These are phyloP conservation scores for Penicillium sp. DNA, from an alignment of 2,329 filamentous ascomycete species.

Conservation along the genomic window DNA sequence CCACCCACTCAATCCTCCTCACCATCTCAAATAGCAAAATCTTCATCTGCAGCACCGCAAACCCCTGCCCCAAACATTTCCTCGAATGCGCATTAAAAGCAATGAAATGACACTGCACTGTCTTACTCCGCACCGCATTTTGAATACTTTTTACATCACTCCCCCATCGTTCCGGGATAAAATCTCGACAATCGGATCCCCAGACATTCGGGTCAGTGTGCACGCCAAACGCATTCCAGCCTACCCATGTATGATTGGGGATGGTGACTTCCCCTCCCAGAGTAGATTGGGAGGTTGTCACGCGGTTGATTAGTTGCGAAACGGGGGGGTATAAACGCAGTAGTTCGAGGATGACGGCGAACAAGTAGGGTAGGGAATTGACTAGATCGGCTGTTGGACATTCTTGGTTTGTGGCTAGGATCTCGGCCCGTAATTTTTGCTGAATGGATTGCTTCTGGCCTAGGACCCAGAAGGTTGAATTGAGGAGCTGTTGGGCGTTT, in stretches of 20 bases:
- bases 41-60: constrained; percentile 36
- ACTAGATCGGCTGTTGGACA: constrained; percentile 31
- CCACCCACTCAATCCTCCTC: constrained; percentile 24
- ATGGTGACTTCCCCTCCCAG: constrained; percentile 36
- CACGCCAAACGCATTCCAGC: constrained; percentile 48
- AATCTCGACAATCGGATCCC: constrained; percentile 37
- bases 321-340: constrained; percentile 56
- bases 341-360: constrained; percentile 51
- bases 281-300: constrained; percentile 34
- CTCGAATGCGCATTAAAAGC: constrained; percentile 36
- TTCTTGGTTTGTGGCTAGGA: constrained; percentile 21
- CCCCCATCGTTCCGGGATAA: constrained; percentile 45
- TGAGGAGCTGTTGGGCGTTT: constrained; percentile 47
- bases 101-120: constrained; percentile 34
- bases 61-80: constrained; percentile 36
- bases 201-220: constrained; percentile 43
- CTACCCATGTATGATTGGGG: constrained; percentile 45
- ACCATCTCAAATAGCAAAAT: constrained; percentile 31
- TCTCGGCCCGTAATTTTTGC: constrained; percentile 37
- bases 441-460: constrained; percentile 41
- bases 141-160: constrained; percentile 39
- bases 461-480: constrained; percentile 44
- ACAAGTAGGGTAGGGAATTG: constrained; percentile 49
- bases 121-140: constrained; percentile 28
- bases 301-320: constrained; percentile 54